These are phyloP conservation scores for Aschersonia sp. DNA, from an alignment of 2,329 filamentous ascomycete species.

Conservation along the genomic window DNA sequence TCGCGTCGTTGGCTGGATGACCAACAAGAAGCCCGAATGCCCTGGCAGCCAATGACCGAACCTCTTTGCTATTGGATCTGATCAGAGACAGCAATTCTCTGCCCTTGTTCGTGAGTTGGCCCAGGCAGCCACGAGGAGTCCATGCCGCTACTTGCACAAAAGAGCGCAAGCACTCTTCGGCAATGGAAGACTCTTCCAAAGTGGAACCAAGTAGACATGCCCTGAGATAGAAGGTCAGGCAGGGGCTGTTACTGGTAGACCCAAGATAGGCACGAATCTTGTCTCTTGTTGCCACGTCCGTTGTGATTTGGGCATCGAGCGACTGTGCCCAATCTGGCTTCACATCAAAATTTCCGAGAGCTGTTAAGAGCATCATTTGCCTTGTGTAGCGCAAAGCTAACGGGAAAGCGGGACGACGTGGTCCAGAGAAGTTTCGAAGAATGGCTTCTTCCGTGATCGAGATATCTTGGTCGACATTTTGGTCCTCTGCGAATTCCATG, in stretches of 20 bases:
- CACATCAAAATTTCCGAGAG: constrained; percentile 35
- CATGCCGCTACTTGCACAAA: constrained; percentile 40
- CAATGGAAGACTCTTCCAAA: constrained; percentile 23
- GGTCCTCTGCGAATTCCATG: not conserved
- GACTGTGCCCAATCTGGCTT: constrained; percentile 77
- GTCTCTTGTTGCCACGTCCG: constrained; percentile 49
- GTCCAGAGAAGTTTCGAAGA: constrained; percentile 32
- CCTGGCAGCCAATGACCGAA: constrained; percentile 52
- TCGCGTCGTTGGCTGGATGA: constrained; percentile 34
- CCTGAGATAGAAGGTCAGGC: constrained; percentile 30
- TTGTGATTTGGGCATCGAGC: constrained; percentile 57
- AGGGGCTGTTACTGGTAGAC: constrained; percentile 18
- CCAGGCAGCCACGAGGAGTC: constrained; percentile 34
- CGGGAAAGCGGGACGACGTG: constrained; percentile 42
- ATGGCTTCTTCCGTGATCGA: constrained; percentile 6
- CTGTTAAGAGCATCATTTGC: constrained; percentile 34
- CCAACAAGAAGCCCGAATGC: constrained; percentile 65
- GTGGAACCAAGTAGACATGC: constrained; percentile 44
- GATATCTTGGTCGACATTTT: not conserved
- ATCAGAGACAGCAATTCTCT: constrained; percentile 43
- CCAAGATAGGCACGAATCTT: constrained; percentile 41
- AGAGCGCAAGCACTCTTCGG: constrained; percentile 32
- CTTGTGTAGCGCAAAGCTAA: constrained; percentile 56
- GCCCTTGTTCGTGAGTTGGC: constrained; percentile 30
- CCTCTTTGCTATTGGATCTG: constrained; percentile 55